phyloP scores from a whole-genome alignment of 257 asterid species.

The Ajuga chamaepitys region DNA sequence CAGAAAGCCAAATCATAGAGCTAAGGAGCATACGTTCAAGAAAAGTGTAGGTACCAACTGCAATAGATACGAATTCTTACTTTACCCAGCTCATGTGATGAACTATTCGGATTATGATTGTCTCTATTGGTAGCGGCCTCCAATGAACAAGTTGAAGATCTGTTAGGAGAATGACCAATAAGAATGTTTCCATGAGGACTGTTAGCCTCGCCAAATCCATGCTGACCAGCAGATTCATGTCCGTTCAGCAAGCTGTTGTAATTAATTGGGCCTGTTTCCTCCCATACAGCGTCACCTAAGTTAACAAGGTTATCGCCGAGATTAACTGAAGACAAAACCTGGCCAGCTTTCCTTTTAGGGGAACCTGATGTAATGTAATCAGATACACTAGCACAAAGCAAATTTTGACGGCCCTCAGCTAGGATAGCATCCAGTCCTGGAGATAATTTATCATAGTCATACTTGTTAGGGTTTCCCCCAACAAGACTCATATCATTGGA shows the following conservation, averaged over 20 bases:
- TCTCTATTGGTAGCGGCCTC: constrained; percentile 22
- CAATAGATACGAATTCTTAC: constrained; percentile 27
- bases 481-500: constrained; percentile 89
- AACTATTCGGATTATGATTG: constrained; percentile 24
- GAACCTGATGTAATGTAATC: constrained; percentile 31
- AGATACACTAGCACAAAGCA: constrained; percentile 30
- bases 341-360: constrained; percentile 22
- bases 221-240: constrained; percentile 29
- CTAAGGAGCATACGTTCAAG: constrained; percentile 11
- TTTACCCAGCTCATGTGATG: constrained; percentile 34
- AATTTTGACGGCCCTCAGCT: constrained; percentile 41
- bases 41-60: neutral
- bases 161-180: constrained; percentile 17
- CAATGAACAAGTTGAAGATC: constrained; percentile 23
- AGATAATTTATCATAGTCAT: constrained; percentile 62
- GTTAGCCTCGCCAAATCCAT: constrained; percentile 24
- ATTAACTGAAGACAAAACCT: constrained; percentile 20
- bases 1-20: constrained; percentile 10
- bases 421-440: constrained; percentile 65
- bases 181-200: constrained; percentile 20
- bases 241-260: constrained; percentile 21
- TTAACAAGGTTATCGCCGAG: constrained; percentile 22
- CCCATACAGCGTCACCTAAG: constrained; percentile 17
- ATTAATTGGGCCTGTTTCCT: constrained; percentile 11
- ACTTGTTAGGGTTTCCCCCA: constrained; percentile 49